Base-by-base conservation (phyloP, 2,329 filamentous ascomycete genomes). In the Fusarium virguliforme region DNA sequence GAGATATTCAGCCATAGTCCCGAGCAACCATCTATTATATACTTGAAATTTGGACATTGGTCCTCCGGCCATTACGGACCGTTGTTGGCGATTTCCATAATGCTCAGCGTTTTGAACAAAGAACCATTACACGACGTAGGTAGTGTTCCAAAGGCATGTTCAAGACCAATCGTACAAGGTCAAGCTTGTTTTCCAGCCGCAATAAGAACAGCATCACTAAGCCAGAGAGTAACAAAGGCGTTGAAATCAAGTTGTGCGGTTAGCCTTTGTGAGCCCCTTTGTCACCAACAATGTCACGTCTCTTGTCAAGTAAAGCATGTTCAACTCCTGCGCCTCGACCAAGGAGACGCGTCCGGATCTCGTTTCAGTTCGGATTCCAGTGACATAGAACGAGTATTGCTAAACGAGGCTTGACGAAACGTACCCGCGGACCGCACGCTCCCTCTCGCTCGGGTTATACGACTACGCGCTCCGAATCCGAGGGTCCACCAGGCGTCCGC, bases 381-480 rank as follows among this genome's bases (percentile, higher is more conserved):
- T 3, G 24, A 30, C 13, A 18, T 18, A 48, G 28, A 24, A 48
- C 43, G 43, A 24, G 41, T 46, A 15, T 46, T n/a, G 4, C 41
- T 46, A 46, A 46, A n/a, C 41, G 24, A 46, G 41, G 9, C 38
- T 34, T 8, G 32, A 10, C 1, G 8, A 12, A 34, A 34, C 8
- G 30, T 32, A 5, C 12, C 32, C 32, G 4, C 24, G 24, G 24
- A 48, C 15, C 8, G 13, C 41, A 26, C 13, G 22, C 18, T 28
- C 13, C 41, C 38, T 15, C 43, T 34, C 32, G 6, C 18, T 54
- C 32, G 32, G 18, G 8, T 54, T 54, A 35, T 35, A 6, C 50
- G 50, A 54, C 50, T 54, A 54, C 50, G 50, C 50, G 50, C 32
- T 15, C 50, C 50, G 50, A 54, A 54, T 37, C 30, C 50, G 50